These are phyloP conservation scores for Verticillium tricorpus DNA, from an alignment of 2,329 filamentous ascomycete genomes.

Conservation along the genomic window DNA sequence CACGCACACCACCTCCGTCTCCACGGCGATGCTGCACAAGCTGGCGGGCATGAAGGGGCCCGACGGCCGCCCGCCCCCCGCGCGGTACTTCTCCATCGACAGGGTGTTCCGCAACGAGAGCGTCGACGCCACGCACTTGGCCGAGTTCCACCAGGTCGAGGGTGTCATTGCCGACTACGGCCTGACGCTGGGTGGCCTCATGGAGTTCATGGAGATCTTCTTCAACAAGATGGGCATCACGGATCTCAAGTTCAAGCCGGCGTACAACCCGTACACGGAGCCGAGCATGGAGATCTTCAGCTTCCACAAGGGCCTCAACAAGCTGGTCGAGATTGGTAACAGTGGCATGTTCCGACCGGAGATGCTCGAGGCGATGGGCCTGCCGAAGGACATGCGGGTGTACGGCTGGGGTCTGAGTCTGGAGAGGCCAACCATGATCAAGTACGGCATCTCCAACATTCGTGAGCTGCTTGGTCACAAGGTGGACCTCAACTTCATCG, in stretches of 20 bases:
- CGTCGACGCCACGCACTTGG: slow-evolving; percentile 92
- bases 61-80: slow-evolving; percentile 58
- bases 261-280: slow-evolving; percentile 94
- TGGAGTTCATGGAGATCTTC: slow-evolving; percentile 92
- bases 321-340: slow-evolving; percentile 97
- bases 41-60: slow-evolving; percentile 78
- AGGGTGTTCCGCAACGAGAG: slow-evolving; percentile 97
- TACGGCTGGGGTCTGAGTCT: slow-evolving; percentile 92
- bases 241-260: slow-evolving; percentile 88
- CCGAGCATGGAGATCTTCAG: slow-evolving; percentile 98
- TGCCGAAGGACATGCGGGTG: slow-evolving; percentile 86
- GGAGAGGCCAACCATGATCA: slow-evolving; percentile 97
- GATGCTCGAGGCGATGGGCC: slow-evolving; percentile 92
- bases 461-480: slow-evolving; percentile 91
- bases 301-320: slow-evolving; percentile 82
- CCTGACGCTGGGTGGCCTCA: slow-evolving; percentile 84
- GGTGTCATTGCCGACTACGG: slow-evolving; percentile 97
- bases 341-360: slow-evolving; percentile 98
- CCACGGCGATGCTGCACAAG: slow-evolving; percentile 85
- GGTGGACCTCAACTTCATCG: slow-evolving; percentile 89
- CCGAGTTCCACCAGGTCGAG: slow-evolving; percentile 98
- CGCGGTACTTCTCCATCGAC: slow-evolving; percentile 98
- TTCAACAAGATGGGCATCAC: slow-evolving; percentile 92
- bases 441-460: slow-evolving; percentile 86
- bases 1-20: slow-evolving; percentile 93